Base-by-base conservation (phyloP, 306 rosid species). In the Chamaecrista fasciculata region DNA sequence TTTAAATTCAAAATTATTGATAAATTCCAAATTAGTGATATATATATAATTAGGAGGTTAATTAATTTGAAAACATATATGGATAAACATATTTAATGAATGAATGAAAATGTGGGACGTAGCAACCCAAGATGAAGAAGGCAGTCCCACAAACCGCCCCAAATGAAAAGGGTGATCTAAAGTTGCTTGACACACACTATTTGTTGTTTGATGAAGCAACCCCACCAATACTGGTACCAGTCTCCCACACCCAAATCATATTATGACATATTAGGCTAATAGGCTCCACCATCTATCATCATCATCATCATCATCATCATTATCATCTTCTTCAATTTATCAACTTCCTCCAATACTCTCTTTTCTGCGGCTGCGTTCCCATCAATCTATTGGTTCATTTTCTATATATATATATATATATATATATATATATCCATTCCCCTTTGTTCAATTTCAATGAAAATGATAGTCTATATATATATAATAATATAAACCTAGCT, bases 81-180 rank as follows among this genome's bases (percentile, higher is more conserved):
- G 37, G 58, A 69, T 76, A 83, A 46, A 70, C 75, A 75, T 74
- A 84, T 81, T 47, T 78, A 78, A n/a, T n/a, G n/a, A 78, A 42
- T 42, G 18, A 4, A 33, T 80, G n/a, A n/a, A 71, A 62, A 71
- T 69, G 84, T 81, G 89, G 86, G 87, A 80, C 58, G 66, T 36
- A 76, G 83, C 43, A 85, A 84, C 82, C 76, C 78, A 73, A 70
- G n/a, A n/a, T n/a, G n/a, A n/a, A n/a, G n/a, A n/a, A 25, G 16
- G 80, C 60, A 86, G 92, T 81, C 96, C 96, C 96, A 89, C 92
- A 84, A 84, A 89, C 96, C 96, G 96, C 92, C 96, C 96, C 89
- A 86, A 81, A 84, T 43, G 71, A 6, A n/a, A n/a, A n/a, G n/a
- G n/a, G n/a, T n/a, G n/a, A n/a, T n/a, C 67, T 68, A 75, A 58